These are phyloP conservation scores for Echeveria elegans DNA, from an alignment of 164 flowering plant genomes.

Conservation along the genomic window DNA sequence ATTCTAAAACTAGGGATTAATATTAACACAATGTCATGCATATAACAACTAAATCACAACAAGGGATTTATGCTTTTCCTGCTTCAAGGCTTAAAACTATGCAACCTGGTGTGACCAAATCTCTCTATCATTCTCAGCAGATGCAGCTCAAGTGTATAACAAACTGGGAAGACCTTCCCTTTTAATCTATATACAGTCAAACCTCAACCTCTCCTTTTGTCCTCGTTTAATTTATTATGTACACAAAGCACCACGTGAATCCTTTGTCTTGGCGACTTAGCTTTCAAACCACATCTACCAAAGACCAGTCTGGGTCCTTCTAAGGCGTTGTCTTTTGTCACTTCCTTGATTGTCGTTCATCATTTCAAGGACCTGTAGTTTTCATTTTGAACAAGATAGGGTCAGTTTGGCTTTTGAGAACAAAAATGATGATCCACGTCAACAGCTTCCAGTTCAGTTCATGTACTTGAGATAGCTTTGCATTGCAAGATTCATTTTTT, in stretches of 20 bases:
- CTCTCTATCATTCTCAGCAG: background rate
- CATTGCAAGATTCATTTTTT: background rate
- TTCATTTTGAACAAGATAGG: background rate
- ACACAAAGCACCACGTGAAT: too few species aligned
- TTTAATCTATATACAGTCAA: too few species aligned
- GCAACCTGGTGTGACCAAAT: background rate
- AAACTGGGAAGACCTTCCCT: background rate
- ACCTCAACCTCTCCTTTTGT: too few species aligned
- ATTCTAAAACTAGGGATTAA: background rate
- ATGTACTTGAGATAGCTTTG: background rate
- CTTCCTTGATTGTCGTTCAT: constrained; percentile 1
- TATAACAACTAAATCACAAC: background rate
- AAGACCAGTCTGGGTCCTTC: constrained; percentile 3
- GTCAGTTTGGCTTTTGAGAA: background rate
- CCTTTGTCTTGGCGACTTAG: too few species aligned
- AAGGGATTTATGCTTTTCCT: background rate
- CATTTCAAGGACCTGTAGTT: constrained; percentile 7
- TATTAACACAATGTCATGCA: background rate
- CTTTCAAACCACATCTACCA: too few species aligned
- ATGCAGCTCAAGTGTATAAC: background rate
- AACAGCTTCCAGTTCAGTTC: background rate
- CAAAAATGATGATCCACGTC: background rate
- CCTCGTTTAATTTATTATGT: too few species aligned
- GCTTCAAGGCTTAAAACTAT: background rate
- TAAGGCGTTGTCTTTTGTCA: constrained; percentile 1